Base-by-base conservation (phyloP, 1,284 basidiomycete genomes). In the Cerioporus squamosus region DNA sequence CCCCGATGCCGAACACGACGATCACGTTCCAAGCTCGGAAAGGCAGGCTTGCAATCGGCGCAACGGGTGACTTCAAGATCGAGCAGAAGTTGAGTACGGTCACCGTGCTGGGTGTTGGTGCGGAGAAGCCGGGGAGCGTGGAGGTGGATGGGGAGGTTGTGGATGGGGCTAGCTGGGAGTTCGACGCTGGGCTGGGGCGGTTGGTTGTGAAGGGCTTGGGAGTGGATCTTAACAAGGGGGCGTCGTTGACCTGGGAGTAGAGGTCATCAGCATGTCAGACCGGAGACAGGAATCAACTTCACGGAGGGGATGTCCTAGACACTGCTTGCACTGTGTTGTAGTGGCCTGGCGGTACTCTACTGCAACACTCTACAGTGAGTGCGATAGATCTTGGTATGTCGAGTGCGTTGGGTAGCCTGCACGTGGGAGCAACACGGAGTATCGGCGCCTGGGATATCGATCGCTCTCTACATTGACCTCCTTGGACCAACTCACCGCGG, bases 1-100 rank as follows among this genome's bases (percentile, higher is more conserved):
- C 84, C 17, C 82, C 82, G 1, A 81, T 82, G 2, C 75, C 80
- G 5, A 80, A 74, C 69, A 77, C 74, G 18, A 79, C 68, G 5
- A 60, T 88, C 51, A 75, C 61, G 3, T 80, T 87, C 66, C 46
- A 55, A 0, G 79, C 72, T 2, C 45, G 60, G 2, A 50, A 65
- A 3, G 68, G 75, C 2, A 53, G 67, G 44, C 55, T 87, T 18
- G 49, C 53, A 1, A 74, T 85, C 20, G 53, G 63, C 20, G 69
- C 74, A 39, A 52, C 60, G 0, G 88, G 71, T 0, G 40, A 62
- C 17, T 79, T 70, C 59, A 45, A 64, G 8, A 63, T 76, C 7
- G 50, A 24, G 7, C 72, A 74, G 58, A 71, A 61, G 49, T 61
- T 79, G 43, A 64, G 67, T 14, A 65, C 61, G 14, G 59, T 78